phyloP scores from a whole-genome alignment of 176 grass and related monocot genomes.

The Luzula sylvatica region DNA sequence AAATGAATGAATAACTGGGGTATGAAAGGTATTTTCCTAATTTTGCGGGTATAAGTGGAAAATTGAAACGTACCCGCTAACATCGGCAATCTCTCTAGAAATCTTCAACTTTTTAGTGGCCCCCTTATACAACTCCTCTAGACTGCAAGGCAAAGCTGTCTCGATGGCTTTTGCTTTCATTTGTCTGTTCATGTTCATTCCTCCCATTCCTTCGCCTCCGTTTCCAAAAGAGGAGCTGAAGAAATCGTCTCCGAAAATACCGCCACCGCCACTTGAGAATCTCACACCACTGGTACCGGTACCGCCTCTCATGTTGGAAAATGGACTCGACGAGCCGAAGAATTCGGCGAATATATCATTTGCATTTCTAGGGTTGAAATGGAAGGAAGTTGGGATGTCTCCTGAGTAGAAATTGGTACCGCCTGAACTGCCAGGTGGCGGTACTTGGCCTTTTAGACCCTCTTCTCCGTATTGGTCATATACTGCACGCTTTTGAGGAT shows the following conservation, averaged over 20 bases:
- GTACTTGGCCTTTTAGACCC: constrained; percentile 82
- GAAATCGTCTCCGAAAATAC: constrained; percentile 54
- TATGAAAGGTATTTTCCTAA: neutral
- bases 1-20: neutral
- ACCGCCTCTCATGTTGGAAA: constrained; percentile 45
- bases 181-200: constrained; percentile 27
- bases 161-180: constrained; percentile 61
- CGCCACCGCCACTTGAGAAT: constrained; percentile 16
- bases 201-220: constrained; percentile 21
- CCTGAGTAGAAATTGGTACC: constrained; percentile 53
- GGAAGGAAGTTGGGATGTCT: constrained; percentile 35
- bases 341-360: constrained; percentile 95
- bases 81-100: constrained; percentile 72
- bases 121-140: constrained; percentile 89
- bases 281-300: constrained; percentile 37
- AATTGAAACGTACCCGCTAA: constrained; percentile 44
- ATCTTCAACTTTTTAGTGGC: constrained; percentile 98
- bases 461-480: constrained; percentile 98
- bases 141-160: constrained; percentile 59
- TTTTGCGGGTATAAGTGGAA: neutral
- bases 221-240: constrained; percentile 39
- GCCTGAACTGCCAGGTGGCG: constrained; percentile 45
- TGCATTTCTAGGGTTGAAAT: constrained; percentile 81
- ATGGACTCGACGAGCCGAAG: constrained; percentile 77
- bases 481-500: constrained; percentile 75